Evolutionary conservation across 805 yeast genomes (phyloP), one percentile per base, ranked within the genome.

Genomic region (Candida railenensis): DNA sequence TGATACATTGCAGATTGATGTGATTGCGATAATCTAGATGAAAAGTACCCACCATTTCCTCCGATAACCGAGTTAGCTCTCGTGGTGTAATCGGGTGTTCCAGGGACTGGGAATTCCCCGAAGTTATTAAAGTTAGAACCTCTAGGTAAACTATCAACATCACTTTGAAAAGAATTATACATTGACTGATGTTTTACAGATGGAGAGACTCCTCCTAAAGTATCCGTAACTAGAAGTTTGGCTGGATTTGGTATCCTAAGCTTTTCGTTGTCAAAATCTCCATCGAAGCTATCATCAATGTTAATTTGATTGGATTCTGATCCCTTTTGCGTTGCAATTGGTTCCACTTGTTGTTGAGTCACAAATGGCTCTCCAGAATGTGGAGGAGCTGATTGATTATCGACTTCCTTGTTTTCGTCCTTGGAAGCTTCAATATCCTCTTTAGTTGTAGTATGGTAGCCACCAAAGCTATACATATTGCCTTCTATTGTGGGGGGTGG

Each of bases 71-170:
- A 71, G 48, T 72, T 71, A 20, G 76, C 76, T 44, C 77, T 48
- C 1, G 74, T 71, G n/a, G 76, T 68, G 42, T 57, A 56, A 20
- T 72, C 77, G 1, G 77, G 77, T 0, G 75, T 66, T 1, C 74
- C 74, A 3, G 77, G 77, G 21, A 71, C 71, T 2, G 77, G 72
- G 53, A 71, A 72, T 43, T 69, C 76, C 32, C 64, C 69, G 40
- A 69, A 66, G 15, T 62, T 57, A 37, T 54, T 49, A 34, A 16
- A 32, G 7, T 20, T 11, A 8, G 5, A n/a, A n/a, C 5, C 22
- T 14, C 42, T n/a, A 20, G 42, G 32, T 8, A 21, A 21, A 20
- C 11, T 46, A 12, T 34, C 43, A 16, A 39, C 37, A 7, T 34
- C 43, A 3, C 44, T 52, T 37, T 61, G 66, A 48, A 58, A 66